Evolutionary conservation across 441 rosid species (phyloP).

Genomic region (Syzygium malaccense): DNA sequence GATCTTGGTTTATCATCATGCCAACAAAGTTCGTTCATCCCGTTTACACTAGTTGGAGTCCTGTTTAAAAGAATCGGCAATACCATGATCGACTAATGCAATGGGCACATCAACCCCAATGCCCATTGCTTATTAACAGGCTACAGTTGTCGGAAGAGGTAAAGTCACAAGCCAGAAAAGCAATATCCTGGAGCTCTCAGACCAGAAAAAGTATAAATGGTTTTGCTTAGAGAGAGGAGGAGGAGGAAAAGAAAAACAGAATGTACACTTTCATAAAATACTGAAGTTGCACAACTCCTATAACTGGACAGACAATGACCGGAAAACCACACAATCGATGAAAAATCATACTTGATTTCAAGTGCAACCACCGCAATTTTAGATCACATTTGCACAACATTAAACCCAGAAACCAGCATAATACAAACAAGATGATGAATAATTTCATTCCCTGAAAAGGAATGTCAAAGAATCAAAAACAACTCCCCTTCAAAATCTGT

Average conservation of each 20-base stretch:
- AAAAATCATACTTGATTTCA: not conserved
- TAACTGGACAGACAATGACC: not conserved
- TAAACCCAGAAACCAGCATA: not conserved
- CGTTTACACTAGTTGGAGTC: not conserved
- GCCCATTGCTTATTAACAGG: not conserved
- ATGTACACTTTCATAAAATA: not conserved
- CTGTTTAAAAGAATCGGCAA: not conserved
- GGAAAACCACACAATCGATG: not conserved
- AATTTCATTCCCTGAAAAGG: not conserved
- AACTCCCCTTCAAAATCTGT: not conserved
- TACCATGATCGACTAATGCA: not conserved
- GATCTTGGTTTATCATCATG: not conserved
- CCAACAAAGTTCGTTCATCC: not conserved
- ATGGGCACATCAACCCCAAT: not conserved
- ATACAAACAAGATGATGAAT: not conserved
- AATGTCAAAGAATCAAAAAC: not conserved
- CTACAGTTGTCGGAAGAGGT: not conserved
- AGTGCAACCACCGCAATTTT: not conserved
- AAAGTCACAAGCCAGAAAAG: not conserved
- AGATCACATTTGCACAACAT: not conserved
- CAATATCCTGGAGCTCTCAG: not conserved
- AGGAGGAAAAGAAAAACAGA: not conserved
- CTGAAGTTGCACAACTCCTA: not conserved
- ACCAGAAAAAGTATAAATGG: not conserved
- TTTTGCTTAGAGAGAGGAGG: not conserved